Percentiles rank a stretch among this genome's conserved stretches.
These are phyloP conservation scores for Cinnamomum chago DNA, from an alignment of 164 flowering plant genomes.

Conservation along the genomic window DNA sequence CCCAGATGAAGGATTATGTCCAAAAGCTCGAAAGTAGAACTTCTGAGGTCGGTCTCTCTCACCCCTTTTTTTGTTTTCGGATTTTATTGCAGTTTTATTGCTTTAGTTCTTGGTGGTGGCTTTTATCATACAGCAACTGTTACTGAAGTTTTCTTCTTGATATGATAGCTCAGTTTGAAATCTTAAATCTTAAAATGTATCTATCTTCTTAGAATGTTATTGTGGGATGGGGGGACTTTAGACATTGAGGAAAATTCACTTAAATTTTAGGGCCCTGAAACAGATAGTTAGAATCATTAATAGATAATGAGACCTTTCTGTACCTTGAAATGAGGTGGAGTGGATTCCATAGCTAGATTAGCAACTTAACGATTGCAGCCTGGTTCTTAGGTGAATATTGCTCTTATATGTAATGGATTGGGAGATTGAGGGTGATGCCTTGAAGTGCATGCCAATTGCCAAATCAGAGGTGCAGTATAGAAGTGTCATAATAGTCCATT, in stretches of 20 bases:
- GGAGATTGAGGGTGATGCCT: background rate
- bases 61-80: background rate
- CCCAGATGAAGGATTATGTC: conserved; percentile 45
- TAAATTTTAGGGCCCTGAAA: no score
- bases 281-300: no score
- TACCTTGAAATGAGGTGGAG: no score
- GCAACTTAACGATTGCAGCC: no score
- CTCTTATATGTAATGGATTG: background rate
- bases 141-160: background rate
- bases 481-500: background rate
- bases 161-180: no score
- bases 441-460: background rate
- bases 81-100: background rate
- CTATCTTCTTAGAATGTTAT: background rate
- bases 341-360: no score
- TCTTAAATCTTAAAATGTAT: background rate
- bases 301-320: no score
- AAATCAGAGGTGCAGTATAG: background rate
- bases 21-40: conserved; percentile 50
- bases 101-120: background rate
- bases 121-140: background rate
- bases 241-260: no score
- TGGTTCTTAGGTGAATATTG: no score
- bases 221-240: background rate
- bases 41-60: conserved; percentile 50